These are phyloP conservation scores for Alternaria novae-zelandiae DNA, from an alignment of 2,329 filamentous ascomycete genomes.

Conservation along the genomic window DNA sequence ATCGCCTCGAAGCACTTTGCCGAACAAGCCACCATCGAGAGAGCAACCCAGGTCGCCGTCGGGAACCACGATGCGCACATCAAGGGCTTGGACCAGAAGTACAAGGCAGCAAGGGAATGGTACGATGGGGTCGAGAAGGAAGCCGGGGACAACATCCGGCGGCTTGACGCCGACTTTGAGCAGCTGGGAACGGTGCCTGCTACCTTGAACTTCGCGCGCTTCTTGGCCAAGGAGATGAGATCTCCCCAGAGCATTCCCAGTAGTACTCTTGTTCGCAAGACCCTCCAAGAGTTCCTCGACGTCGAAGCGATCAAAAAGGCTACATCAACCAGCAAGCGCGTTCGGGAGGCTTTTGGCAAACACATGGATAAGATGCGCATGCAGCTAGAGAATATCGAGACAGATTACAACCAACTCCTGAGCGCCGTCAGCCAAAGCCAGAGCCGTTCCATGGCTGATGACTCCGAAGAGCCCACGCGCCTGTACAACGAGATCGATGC, in stretches of 20 bases:
- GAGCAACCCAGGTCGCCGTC: slow-evolving; percentile 82
- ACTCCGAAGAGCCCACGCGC: slow-evolving; percentile 68
- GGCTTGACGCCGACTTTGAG: slow-evolving; percentile 73
- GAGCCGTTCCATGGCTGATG: slow-evolving; percentile 61
- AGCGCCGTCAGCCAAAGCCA: slow-evolving; percentile 54
- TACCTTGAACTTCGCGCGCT: slow-evolving; percentile 67
- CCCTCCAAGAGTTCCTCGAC: slow-evolving; percentile 68
- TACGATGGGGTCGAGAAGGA: slow-evolving; percentile 70
- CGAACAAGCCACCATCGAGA: slow-evolving; percentile 78
- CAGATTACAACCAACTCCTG: slow-evolving; percentile 54
- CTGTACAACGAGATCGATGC: slow-evolving; percentile 85
- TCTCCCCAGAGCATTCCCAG: slow-evolving; percentile 32
- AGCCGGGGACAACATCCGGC: slow-evolving; percentile 66
- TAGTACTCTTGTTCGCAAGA: slow-evolving; percentile 32
- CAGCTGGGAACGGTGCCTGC: slow-evolving; percentile 70
- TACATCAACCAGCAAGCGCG: slow-evolving; percentile 68
- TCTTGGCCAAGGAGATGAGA: slow-evolving; percentile 46
- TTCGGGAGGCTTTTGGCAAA: slow-evolving; percentile 69
- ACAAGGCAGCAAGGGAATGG: slow-evolving; percentile 74
- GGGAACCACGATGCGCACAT: slow-evolving; percentile 82
- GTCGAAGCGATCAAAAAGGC: slow-evolving; percentile 74
- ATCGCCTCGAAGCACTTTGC: slow-evolving; percentile 69
- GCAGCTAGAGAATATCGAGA: slow-evolving; percentile 50
- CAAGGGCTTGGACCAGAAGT: slow-evolving; percentile 73
- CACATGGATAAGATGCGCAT: slow-evolving; percentile 52